phyloP scores from a whole-genome alignment of 2,329 filamentous ascomycete genomes.

The Cadophora sp. region DNA sequence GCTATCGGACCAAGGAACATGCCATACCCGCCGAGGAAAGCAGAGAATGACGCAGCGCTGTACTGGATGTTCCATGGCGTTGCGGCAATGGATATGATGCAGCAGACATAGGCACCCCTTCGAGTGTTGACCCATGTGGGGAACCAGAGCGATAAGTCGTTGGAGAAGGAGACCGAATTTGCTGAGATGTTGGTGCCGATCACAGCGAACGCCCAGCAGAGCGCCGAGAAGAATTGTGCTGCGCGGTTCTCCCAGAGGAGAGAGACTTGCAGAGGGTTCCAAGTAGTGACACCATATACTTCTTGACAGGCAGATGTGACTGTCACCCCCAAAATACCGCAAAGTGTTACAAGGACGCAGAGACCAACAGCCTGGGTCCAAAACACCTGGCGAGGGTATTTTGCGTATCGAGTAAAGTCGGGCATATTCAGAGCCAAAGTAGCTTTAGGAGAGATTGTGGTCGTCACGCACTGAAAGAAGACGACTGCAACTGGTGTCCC shows the following conservation, averaged over 20 bases:
- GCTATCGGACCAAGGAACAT: slow-evolving; percentile 49
- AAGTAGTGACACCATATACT: slow-evolving; percentile 41
- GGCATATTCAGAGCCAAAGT: slow-evolving; percentile 44
- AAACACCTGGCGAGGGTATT: slow-evolving; percentile 36
- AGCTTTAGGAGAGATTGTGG: slow-evolving; percentile 36
- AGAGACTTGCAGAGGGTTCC: slow-evolving; percentile 41
- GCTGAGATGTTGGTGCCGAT: slow-evolving; percentile 51
- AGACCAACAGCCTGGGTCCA: slow-evolving; percentile 39
- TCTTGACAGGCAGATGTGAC: slow-evolving; percentile 39
- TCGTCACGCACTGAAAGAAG: slow-evolving; percentile 37
- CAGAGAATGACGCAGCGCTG: slow-evolving; percentile 39
- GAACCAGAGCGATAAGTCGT: slow-evolving; percentile 53
- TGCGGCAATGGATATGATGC: slow-evolving; percentile 52
- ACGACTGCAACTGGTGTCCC: slow-evolving; percentile 32
- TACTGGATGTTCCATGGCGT: slow-evolving; percentile 56
- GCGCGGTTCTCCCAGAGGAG: slow-evolving; percentile 40
- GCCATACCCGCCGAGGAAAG: slow-evolving; percentile 44
- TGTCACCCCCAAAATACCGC: slow-evolving; percentile 38
- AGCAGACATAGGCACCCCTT: slow-evolving; percentile 52
- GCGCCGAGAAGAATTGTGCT: slow-evolving; percentile 43
- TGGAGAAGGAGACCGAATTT: slow-evolving; percentile 46
- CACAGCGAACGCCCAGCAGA: slow-evolving; percentile 41
- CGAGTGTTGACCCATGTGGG: slow-evolving; percentile 58
- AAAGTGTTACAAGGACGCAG: slow-evolving; percentile 38
- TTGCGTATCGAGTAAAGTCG: slow-evolving; percentile 43